Conservation (phyloP, 768 basidiomycete genomes). For the Leccinum variicolor region DNA sequence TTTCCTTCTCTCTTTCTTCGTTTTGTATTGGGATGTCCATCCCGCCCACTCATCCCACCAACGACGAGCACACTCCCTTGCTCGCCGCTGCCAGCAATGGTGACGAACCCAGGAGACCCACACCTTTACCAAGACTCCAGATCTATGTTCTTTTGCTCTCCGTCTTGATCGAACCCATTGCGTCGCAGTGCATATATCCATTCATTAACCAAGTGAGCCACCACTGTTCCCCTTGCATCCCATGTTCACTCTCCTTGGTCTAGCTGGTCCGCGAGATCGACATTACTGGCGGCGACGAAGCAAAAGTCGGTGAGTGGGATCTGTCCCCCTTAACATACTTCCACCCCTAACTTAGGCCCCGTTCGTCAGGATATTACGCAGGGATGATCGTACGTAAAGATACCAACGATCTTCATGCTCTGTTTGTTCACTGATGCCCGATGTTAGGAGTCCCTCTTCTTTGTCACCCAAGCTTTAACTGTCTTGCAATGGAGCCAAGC, state of each 20-base stretch:
- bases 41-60: slow-evolving; percentile 5
- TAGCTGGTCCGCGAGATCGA: slow-evolving; percentile 43
- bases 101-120: slow-evolving; percentile 26
- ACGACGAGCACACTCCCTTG: slow-evolving; percentile 23
- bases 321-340: background rate
- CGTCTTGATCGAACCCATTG: slow-evolving; percentile 47
- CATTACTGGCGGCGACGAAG: slow-evolving; percentile 41
- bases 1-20: background rate
- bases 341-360: background rate
- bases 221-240: background rate
- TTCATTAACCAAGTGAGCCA: slow-evolving; percentile 45
- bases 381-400: slow-evolving; percentile 42
- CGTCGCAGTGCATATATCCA: slow-evolving; percentile 45
- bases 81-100: slow-evolving; percentile 13
- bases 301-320: slow-evolving; percentile 30
- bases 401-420: background rate
- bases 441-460: slow-evolving; percentile 45
- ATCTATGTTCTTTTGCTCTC: slow-evolving; percentile 41
- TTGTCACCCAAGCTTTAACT: slow-evolving; percentile 42
- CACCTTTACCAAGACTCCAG: slow-evolving; percentile 45
- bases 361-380: slow-evolving; percentile 44
- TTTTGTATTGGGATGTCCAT: slow-evolving; percentile 14
- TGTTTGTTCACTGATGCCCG: background rate
- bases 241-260: background rate
- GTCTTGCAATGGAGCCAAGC: slow-evolving; percentile 46